Percentiles rank a stretch among this genome's conserved stretches.
These are phyloP conservation scores for Wickerhamomyces chambardii DNA, from an alignment of 805 yeast genomes.

Conservation along the genomic window DNA sequence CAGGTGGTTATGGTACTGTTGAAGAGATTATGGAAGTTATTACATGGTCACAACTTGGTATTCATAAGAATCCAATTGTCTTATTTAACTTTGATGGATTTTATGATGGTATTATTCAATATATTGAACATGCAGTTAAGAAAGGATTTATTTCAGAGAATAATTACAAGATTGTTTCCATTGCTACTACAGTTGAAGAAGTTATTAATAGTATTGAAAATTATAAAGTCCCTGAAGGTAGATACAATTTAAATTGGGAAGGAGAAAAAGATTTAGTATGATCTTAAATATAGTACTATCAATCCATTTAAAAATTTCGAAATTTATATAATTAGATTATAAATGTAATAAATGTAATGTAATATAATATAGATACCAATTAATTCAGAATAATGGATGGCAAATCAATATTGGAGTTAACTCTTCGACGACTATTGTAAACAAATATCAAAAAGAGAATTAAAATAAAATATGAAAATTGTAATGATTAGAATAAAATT, in stretches of 20 bases:
- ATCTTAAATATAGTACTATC: too few relatives aligned
- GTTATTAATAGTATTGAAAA: conserved; percentile 52
- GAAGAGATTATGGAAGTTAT: conserved; percentile 87
- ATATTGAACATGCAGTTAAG: conserved; percentile 48
- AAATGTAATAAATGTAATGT: too few relatives aligned
- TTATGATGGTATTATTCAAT: conserved; percentile 59
- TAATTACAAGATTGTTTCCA: conserved; percentile 59
- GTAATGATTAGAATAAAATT: too few relatives aligned
- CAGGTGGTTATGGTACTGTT: conserved; percentile 88
- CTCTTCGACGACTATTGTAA: too few relatives aligned
- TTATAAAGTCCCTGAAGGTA: conserved; percentile 61
- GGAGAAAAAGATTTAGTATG: too few relatives aligned
- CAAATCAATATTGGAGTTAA: too few relatives aligned
- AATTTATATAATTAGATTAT: too few relatives aligned
- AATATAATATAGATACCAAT: too few relatives aligned
- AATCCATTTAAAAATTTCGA: too few relatives aligned
- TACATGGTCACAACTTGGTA: conserved; percentile 87
- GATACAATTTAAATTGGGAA: conserved; percentile 68
- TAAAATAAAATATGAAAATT: too few relatives aligned
- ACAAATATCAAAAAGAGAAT: too few relatives aligned
- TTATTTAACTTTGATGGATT: conserved; percentile 74
- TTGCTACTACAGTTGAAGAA: conserved; percentile 62
- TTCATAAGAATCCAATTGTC: conserved; percentile 75
- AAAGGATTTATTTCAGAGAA: conserved; percentile 61
- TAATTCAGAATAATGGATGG: too few relatives aligned